These are phyloP conservation scores for Arthrobotrys entomopaga DNA, from an alignment of 2,329 filamentous ascomycete species.

Conservation along the genomic window DNA sequence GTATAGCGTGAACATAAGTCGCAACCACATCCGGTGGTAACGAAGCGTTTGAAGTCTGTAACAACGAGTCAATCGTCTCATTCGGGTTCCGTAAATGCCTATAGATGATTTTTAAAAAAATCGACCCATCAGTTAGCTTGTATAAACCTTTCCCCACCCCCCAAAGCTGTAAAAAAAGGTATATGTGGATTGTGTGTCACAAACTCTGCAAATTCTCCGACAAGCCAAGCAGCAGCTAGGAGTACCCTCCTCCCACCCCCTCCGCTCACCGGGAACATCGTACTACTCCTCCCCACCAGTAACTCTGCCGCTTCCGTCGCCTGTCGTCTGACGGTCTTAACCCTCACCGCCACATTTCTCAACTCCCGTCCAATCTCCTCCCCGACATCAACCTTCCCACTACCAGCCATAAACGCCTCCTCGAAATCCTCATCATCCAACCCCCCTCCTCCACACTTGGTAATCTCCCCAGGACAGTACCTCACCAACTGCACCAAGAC, in stretches of 20 bases:
- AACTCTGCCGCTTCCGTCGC: conserved; percentile 86
- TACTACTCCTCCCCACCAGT: conserved; percentile 69
- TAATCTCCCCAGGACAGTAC: conserved; percentile 67
- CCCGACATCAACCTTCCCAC: conserved; percentile 66
- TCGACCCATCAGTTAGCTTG: too few species aligned
- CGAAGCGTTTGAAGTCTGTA: conserved; percentile 73
- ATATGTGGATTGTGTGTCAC: too few species aligned
- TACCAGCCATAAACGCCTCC: conserved; percentile 41
- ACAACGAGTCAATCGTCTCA: conserved; percentile 76
- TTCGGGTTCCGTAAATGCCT: conserved; percentile 72
- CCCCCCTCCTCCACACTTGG: conserved; percentile 15
- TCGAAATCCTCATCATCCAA: conserved; percentile 44
- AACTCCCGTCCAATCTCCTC: conserved; percentile 83
- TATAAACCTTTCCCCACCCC: too few species aligned
- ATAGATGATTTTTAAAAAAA: conserved; percentile 16
- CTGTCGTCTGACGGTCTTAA: conserved; percentile 80
- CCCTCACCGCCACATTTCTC: conserved; percentile 89
- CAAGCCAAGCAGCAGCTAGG: conserved; percentile 81
- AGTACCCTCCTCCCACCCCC: conserved; percentile 72
- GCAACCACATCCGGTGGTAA: conserved; percentile 75
- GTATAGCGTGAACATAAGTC: conserved; percentile 81
- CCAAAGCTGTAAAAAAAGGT: neutral
- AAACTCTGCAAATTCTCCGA: conserved; percentile 80
- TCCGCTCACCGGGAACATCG: conserved; percentile 66
- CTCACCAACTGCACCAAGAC: conserved; percentile 85